These are phyloP conservation scores for Rhodamnia argentea DNA, from an alignment of 345 rosid genomes.

Conservation along the genomic window DNA sequence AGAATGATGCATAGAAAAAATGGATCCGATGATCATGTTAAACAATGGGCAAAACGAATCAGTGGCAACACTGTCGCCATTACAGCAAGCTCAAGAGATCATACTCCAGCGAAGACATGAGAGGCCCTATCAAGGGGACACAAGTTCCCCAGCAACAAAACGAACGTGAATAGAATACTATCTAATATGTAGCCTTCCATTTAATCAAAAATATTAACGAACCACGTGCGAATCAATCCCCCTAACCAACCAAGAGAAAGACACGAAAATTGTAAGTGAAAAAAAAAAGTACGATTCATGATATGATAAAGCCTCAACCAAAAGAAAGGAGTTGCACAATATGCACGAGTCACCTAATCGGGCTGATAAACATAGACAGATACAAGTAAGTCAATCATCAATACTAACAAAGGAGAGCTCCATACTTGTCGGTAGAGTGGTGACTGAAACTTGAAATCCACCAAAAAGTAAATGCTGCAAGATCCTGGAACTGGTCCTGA, in stretches of 20 bases:
- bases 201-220: neutral
- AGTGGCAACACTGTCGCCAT: neutral
- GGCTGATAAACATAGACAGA: neutral
- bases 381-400: neutral
- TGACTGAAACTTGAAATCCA: constrained; percentile 88
- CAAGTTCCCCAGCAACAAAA: neutral
- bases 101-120: neutral
- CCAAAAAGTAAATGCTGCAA: constrained; percentile 57
- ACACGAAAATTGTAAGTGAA: neutral
- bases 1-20: neutral
- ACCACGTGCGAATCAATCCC: neutral
- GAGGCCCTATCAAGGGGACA: neutral
- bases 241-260: neutral
- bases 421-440: constrained; percentile 88
- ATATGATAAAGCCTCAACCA: neutral
- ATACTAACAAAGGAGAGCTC: neutral
- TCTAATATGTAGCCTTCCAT: neutral
- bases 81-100: neutral
- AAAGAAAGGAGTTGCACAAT: neutral
- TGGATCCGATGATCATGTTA: neutral
- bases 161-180: neutral
- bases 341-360: neutral
- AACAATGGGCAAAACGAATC: neutral
- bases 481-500: constrained; percentile 75
- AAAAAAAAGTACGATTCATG: neutral